Evolutionary conservation across 805 yeast genomes (phyloP).

Genomic region (Hanseniaspora singularis): DNA sequence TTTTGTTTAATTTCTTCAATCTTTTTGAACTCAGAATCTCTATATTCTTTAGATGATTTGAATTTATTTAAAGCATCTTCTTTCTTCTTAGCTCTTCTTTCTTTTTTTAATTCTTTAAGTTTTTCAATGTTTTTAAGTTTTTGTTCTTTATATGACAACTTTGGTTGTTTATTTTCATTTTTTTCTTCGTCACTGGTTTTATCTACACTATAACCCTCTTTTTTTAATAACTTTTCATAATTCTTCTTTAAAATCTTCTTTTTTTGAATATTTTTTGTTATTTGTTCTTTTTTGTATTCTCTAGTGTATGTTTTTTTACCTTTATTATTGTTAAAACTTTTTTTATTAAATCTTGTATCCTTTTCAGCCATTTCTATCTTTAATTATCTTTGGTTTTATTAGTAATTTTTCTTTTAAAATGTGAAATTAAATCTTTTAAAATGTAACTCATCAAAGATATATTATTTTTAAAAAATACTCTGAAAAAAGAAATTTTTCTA

Average conservation of each 20-base stretch:
- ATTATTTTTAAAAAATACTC: no score
- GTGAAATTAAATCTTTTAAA: no score
- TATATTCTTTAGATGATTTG: slow-evolving; percentile 28
- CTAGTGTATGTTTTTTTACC: slow-evolving; percentile 30
- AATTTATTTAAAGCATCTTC: slow-evolving; percentile 21
- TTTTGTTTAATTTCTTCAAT: slow-evolving; percentile 31
- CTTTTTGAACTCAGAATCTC: slow-evolving; percentile 33
- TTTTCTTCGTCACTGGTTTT: slow-evolving; percentile 34
- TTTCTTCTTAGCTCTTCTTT: slow-evolving; percentile 23
- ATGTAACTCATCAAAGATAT: no score
- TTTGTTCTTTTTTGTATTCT: slow-evolving; percentile 43
- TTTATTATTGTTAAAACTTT: not conserved
- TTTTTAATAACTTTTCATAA: slow-evolving; percentile 66
- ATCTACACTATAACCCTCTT: slow-evolving; percentile 50
- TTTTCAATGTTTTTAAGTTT: slow-evolving; percentile 26
- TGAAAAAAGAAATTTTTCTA: no score
- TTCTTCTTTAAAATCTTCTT: slow-evolving; percentile 70
- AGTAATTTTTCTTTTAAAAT: no score
- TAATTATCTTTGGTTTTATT: no score
- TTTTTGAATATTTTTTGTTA: slow-evolving; percentile 63
- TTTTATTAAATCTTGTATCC: not conserved
- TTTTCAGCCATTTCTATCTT: not conserved
- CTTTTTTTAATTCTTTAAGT: slow-evolving; percentile 30
- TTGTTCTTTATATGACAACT: slow-evolving; percentile 15
- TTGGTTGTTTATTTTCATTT: slow-evolving; percentile 9